phyloP scores from a whole-genome alignment of 306 rosid genomes.

The Phaseolus lunatus region DNA sequence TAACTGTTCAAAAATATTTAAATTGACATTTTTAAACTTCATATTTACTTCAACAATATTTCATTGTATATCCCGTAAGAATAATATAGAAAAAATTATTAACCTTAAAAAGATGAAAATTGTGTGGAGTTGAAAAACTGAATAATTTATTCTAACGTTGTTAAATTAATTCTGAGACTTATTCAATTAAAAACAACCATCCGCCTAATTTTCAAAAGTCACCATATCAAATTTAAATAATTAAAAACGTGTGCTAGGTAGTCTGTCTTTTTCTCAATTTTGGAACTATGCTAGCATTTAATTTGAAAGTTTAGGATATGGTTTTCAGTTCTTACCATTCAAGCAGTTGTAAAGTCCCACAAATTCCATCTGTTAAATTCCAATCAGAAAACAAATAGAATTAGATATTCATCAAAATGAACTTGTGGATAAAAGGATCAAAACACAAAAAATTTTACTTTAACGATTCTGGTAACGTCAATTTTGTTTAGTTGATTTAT shows the following conservation, averaged over 20 bases:
- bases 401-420: not conserved
- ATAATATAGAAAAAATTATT: too few species aligned
- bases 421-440: not conserved
- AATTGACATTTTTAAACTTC: too few species aligned
- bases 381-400: not conserved
- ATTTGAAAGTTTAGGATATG: not conserved
- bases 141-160: too few species aligned
- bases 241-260: not conserved
- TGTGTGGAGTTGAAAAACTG: too few species aligned
- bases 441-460: not conserved
- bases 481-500: not conserved
- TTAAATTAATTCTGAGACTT: too few species aligned
- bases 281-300: not conserved
- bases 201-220: not conserved
- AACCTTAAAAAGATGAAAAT: too few species aligned
- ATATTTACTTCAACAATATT: too few species aligned
- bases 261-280: too few species aligned
- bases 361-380: slow-evolving; percentile 58
- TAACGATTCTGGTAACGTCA: not conserved
- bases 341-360: slow-evolving; percentile 55
- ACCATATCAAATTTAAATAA: not conserved
- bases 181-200: too few species aligned
- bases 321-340: slow-evolving; percentile 55
- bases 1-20: too few species aligned
- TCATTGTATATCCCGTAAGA: too few species aligned